phyloP scores from a whole-genome alignment of 192 early-diverging fungal species.

The Lobosporangium transversale region DNA sequence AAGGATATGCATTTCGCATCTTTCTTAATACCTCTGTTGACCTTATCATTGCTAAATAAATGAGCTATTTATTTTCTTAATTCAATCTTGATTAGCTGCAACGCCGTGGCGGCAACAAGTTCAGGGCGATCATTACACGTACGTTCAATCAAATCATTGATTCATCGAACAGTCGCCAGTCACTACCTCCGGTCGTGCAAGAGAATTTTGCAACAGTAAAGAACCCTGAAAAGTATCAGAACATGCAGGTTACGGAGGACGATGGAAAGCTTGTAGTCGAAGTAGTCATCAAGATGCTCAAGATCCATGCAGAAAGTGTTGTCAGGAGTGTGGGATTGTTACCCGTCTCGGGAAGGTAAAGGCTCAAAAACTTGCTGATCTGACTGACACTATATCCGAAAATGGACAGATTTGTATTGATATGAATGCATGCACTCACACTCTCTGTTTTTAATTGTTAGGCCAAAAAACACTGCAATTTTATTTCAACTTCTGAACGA shows the following conservation, averaged over 20 bases:
- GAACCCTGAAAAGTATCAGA: slow-evolving; percentile 51
- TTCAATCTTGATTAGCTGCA: too few species aligned
- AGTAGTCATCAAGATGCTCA: slow-evolving; percentile 64
- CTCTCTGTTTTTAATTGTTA: slow-evolving; percentile 18
- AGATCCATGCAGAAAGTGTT: slow-evolving; percentile 82
- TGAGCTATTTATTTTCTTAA: not conserved
- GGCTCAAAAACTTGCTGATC: too few species aligned
- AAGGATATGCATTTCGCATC: too few species aligned
- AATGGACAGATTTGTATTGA: too few species aligned
- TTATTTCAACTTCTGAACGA: slow-evolving; percentile 83
- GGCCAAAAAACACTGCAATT: slow-evolving; percentile 69
- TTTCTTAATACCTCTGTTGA: not conserved
- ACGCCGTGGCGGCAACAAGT: slow-evolving; percentile 50
- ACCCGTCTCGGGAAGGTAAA: slow-evolving; percentile 68
- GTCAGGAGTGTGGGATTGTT: slow-evolving; percentile 83
- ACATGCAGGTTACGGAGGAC: slow-evolving; percentile 43
- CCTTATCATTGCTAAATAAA: not conserved
- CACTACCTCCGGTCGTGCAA: slow-evolving; percentile 30
- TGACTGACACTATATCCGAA: too few species aligned
- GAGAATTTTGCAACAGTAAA: slow-evolving; percentile 53
- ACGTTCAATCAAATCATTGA: slow-evolving; percentile 51
- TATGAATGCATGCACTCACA: too few species aligned
- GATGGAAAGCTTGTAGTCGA: slow-evolving; percentile 56
- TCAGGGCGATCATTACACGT: slow-evolving; percentile 48
- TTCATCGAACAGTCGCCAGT: slow-evolving; percentile 28